Base-by-base conservation (phyloP, 1,139 yeast species). In the Scheffersomyces lignicola region DNA sequence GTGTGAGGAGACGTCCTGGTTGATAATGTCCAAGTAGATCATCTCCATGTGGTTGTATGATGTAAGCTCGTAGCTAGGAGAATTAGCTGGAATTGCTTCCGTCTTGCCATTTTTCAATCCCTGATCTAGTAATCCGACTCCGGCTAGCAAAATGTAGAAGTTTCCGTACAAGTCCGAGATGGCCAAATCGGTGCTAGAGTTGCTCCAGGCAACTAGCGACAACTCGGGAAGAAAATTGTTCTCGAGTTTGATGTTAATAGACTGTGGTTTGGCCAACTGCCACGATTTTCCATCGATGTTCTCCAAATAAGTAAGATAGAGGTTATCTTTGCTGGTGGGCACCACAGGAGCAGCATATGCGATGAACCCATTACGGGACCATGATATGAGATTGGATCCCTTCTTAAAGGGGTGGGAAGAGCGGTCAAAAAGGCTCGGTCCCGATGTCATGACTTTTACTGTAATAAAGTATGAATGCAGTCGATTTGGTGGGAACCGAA, bases 341-440 rank as follows among this genome's bases (percentile, higher is more conserved):
- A 37, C 25, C 2, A 44, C 43, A 35, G 65, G 65, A 13, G 59
- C 44, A 4, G 76, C 62, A 46, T 78, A 83, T 2, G 90, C 92
- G 16, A 85, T 70, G 48, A 82, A 78, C 12, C 94, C 94, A 49
- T 79, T 80, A 42, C 76, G 71, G 13, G 89, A 82, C 95, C 94
- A 85, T 13, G 88, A 73, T 21, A 83, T 69, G 31, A 51, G 37
- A 12, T 44, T 35, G 9, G 49, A 36, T 16, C 43, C 35, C 3
- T 33, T 33, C 6, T 26, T n/a, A n/a, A n/a, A n/a, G n/a, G n/a
- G n/a, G n/a, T n/a, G n/a, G n/a, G n/a, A n/a, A n/a, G n/a, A n/a
- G n/a, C n/a, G n/a, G n/a, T n/a, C n/a, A n/a, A n/a, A n/a, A n/a
- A n/a, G n/a, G n/a, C n/a, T n/a, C n/a, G n/a, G n/a, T n/a, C n/a